phyloP scores from a whole-genome alignment of 768 basidiomycete species.

The Calvatia gigantea region DNA sequence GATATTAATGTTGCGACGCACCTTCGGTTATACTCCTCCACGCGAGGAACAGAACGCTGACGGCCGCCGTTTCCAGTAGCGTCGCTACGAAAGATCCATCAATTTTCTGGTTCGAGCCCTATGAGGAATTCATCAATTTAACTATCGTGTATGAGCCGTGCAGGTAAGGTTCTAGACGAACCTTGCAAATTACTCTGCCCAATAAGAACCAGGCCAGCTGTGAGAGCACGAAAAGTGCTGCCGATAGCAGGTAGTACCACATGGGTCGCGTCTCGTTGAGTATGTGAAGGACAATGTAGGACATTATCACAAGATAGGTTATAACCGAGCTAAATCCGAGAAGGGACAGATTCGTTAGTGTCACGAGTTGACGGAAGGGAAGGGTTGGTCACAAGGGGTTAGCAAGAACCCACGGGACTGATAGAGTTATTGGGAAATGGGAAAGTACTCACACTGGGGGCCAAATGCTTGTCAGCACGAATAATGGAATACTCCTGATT shows the following conservation, averaged over 20 bases:
- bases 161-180: constrained; percentile 21
- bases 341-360: background rate
- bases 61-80: constrained; percentile 71
- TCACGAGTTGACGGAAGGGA: constrained; percentile 1
- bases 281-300: constrained; percentile 71
- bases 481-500: constrained; percentile 70
- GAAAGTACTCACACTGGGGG: constrained; percentile 26
- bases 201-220: constrained; percentile 86
- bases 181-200: constrained; percentile 70
- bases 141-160: background rate
- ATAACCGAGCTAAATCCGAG: constrained; percentile 35
- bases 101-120: constrained; percentile 64
- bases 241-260: constrained; percentile 71
- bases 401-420: background rate
- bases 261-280: constrained; percentile 81
- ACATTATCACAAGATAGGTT: constrained; percentile 71
- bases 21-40: constrained; percentile 93
- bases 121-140: background rate
- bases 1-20: constrained; percentile 26
- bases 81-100: constrained; percentile 91
- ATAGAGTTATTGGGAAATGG: background rate
- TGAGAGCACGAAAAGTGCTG: constrained; percentile 71
- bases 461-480: constrained; percentile 54
- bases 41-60: constrained; percentile 67
- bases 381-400: background rate